Evolutionary conservation across 2,329 filamentous ascomycete species (phyloP).

Genomic region (Simplicillium sp.): DNA sequence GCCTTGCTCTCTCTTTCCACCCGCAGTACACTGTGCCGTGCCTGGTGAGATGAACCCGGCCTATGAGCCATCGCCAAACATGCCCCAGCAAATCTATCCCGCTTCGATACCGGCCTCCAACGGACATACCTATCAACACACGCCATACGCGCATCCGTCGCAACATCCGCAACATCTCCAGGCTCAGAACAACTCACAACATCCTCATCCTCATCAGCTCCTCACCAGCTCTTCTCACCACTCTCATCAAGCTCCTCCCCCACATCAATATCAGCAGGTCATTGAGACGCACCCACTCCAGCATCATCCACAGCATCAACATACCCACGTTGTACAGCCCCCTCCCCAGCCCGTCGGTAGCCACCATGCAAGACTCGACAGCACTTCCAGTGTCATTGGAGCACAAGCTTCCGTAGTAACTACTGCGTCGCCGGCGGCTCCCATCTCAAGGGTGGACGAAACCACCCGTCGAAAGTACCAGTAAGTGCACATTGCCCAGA

Average conservation of each 20-base stretch:
- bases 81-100: neutral
- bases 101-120: neutral
- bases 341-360: neutral
- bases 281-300: neutral
- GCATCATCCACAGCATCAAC: neutral
- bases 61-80: too few relatives aligned
- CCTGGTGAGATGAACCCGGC: neutral
- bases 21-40: neutral
- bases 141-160: neutral
- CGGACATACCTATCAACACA: neutral
- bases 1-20: too few relatives aligned
- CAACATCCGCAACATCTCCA: neutral
- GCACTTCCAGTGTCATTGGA: too few relatives aligned
- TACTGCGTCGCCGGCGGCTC: conserved; percentile 6
- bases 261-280: neutral
- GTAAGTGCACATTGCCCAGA: conserved; percentile 13
- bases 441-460: conserved; percentile 24
- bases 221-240: neutral
- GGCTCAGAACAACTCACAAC: neutral
- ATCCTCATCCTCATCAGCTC: neutral
- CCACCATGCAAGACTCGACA: too few relatives aligned
- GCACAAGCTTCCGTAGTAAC: neutral
- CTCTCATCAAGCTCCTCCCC: neutral
- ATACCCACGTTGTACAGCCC: neutral
- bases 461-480: conserved; percentile 23